Conservation (phyloP, 108 stramenopile species). For the Skeletonema marinoi region DNA sequence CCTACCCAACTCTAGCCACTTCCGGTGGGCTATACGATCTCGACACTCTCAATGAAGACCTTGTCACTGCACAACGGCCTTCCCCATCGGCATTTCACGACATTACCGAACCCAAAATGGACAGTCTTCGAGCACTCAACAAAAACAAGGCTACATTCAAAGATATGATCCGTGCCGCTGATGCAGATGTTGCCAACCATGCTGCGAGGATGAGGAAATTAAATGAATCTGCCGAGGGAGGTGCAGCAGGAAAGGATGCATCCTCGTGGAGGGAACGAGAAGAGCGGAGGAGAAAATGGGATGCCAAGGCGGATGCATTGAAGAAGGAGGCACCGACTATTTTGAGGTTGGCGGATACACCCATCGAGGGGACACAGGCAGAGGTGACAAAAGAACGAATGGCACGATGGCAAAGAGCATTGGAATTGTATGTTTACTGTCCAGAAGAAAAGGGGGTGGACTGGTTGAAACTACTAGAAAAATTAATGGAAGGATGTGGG, state of each 20-base stretch:
- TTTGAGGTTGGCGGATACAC: conserved; percentile 13
- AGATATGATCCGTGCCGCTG: conserved; percentile 44
- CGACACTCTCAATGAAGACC: conserved; percentile 40
- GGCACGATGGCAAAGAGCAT: conserved; percentile 74
- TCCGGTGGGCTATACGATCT: conserved; percentile 32
- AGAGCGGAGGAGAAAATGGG: conserved; percentile 30
- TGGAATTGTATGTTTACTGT: conserved; percentile 80
- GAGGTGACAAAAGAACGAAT: conserved; percentile 64
- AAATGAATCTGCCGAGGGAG: conserved; percentile 2
- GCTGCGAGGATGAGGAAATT: conserved; percentile 26
- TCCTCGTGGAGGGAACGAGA: conserved; percentile 27
- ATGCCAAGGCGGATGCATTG: conserved; percentile 30
- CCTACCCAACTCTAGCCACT: conserved; percentile 5
- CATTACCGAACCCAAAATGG: conserved; percentile 28
- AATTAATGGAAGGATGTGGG: conserved; percentile 60
- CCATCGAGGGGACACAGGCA: conserved; percentile 54
- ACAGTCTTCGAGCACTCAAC: conserved; percentile 32
- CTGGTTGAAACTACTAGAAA: conserved; percentile 64
- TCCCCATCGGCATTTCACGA: conserved; percentile 19
- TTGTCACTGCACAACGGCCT: conserved; percentile 8
- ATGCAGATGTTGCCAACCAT: conserved; percentile 38
- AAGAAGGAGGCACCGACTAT: conserved; percentile 35
- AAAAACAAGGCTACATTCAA: conserved; percentile 30
- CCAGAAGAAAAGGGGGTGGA: conserved; percentile 57
- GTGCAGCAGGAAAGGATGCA: conserved; percentile 1